phyloP scores from a whole-genome alignment of 2,329 filamentous ascomycete species.

The Fusarium chlamydosporum region DNA sequence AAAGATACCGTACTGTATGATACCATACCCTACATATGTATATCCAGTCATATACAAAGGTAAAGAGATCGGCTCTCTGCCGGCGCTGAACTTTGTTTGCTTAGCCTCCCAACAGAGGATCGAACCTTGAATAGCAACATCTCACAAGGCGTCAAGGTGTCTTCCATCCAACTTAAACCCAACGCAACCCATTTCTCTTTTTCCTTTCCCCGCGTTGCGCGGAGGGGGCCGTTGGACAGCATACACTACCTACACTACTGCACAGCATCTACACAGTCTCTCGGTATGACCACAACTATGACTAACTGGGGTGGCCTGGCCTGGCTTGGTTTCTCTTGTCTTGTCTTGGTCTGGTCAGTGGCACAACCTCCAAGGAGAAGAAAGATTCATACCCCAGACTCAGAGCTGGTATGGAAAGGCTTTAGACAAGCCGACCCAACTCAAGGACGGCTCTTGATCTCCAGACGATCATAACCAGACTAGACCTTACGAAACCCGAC shows the following conservation, averaged over 20 bases:
- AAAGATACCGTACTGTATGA: constrained; percentile 9
- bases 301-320: not conserved
- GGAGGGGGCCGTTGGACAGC: constrained; percentile 36
- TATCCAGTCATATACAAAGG: constrained; percentile 5
- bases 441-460: constrained; percentile 11
- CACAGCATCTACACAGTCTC: not conserved
- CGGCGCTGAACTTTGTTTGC: constrained; percentile 45
- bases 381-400: not conserved
- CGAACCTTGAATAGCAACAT: constrained; percentile 38
- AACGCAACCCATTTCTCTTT: not conserved
- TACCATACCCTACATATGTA: not conserved
- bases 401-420: constrained; percentile 24
- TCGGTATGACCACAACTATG: not conserved
- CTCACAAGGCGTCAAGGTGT: constrained; percentile 28
- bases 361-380: constrained; percentile 17
- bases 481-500: constrained; percentile 45
- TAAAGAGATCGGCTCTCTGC: constrained; percentile 29
- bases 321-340: constrained; percentile 2
- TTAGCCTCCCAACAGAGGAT: constrained; percentile 39
- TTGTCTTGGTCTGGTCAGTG: constrained; percentile 12
- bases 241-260: constrained; percentile 1
- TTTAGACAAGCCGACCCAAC: constrained; percentile 23
- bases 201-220: constrained; percentile 24
- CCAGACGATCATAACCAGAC: constrained; percentile 42
- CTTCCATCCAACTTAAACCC: constrained; percentile 9